phyloP scores from a whole-genome alignment of 148 eudicot genomes.

The Vaccinium corymbosum region DNA sequence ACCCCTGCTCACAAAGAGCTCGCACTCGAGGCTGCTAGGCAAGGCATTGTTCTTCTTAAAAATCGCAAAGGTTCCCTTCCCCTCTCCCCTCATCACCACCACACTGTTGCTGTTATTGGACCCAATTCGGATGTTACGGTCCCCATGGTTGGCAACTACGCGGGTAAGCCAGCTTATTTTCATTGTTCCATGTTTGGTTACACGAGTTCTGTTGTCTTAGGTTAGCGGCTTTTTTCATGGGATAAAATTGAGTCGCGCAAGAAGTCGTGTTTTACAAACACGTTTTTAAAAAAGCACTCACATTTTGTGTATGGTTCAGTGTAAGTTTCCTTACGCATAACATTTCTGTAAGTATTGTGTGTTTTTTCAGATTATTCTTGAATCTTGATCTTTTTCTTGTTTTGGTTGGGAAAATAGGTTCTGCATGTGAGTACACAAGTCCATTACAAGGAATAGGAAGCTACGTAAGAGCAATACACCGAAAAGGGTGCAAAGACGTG shows the following conservation, averaged over 20 bases:
- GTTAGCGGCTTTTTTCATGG: no score
- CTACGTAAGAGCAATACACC: constrained; percentile 64
- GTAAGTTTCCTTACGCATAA: no score
- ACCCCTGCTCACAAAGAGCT: constrained; percentile 63
- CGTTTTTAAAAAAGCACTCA: no score
- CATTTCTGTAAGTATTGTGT: not conserved
- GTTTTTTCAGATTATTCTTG: not conserved
- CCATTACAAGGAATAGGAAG: constrained; percentile 77
- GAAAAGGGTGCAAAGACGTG: constrained; percentile 60
- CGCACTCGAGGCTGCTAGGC: constrained; percentile 81
- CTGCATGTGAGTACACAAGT: constrained; percentile 75
- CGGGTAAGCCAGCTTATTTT: constrained; percentile 38
- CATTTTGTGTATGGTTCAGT: no score
- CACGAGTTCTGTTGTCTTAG: not conserved
- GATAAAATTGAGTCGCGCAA: no score
- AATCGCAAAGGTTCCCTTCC: constrained; percentile 63
- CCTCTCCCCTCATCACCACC: constrained; percentile 46
- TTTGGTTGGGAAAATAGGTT: constrained; percentile 30
- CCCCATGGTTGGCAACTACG: constrained; percentile 87
- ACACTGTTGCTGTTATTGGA: constrained; percentile 75
- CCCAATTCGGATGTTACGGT: constrained; percentile 76
- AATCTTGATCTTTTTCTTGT: not conserved
- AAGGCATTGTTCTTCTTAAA: constrained; percentile 78
- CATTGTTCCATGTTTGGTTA: not conserved
- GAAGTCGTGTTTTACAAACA: no score